Percentiles rank a stretch among this genome's conserved stretches.
These are phyloP conservation scores for Tritrichomonas foetus DNA, from an alignment of 208 protist species.

Conservation along the genomic window DNA sequence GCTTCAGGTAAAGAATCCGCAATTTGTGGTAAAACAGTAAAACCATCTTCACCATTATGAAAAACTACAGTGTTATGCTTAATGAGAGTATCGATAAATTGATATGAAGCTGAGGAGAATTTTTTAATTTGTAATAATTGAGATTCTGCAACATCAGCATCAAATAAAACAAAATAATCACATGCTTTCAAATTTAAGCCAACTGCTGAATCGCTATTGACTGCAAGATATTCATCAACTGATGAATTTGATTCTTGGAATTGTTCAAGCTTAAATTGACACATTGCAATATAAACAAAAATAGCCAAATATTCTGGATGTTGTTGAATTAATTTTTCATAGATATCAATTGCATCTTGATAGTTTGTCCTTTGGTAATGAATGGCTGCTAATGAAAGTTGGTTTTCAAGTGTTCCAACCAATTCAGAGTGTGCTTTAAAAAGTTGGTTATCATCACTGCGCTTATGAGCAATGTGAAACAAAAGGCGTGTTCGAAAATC, in stretches of 20 bases:
- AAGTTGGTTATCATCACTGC: not conserved
- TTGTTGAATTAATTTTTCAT: slow-evolving; percentile 86
- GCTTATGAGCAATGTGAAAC: not conserved
- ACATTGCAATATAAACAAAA: too few relatives aligned
- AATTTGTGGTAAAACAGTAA: not conserved
- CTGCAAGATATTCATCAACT: not conserved
- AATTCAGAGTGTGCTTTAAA: slow-evolving; percentile 13
- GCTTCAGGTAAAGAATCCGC: not conserved
- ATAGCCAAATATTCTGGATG: slow-evolving; percentile 59
- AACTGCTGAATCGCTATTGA: not conserved
- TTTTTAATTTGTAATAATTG: slow-evolving; percentile 31
- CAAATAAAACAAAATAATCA: not conserved
- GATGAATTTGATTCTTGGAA: slow-evolving; percentile 62
- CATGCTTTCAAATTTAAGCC: not conserved
- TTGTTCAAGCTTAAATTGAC: slow-evolving; percentile 95
- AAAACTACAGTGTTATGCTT: not conserved
- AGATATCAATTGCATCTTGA: slow-evolving; percentile 88
- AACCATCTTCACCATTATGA: slow-evolving; percentile 24
- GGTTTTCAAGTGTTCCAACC: not conserved
- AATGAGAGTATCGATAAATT: not conserved
- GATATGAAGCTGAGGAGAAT: slow-evolving; percentile 26
- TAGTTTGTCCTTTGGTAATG: slow-evolving; percentile 85
- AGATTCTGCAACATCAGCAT: not conserved
- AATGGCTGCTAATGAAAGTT: slow-evolving; percentile 61
- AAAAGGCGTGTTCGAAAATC: not conserved